Evolutionary conservation across 768 basidiomycete genomes (phyloP).

Genomic region (Lactarius sanguifluus): DNA sequence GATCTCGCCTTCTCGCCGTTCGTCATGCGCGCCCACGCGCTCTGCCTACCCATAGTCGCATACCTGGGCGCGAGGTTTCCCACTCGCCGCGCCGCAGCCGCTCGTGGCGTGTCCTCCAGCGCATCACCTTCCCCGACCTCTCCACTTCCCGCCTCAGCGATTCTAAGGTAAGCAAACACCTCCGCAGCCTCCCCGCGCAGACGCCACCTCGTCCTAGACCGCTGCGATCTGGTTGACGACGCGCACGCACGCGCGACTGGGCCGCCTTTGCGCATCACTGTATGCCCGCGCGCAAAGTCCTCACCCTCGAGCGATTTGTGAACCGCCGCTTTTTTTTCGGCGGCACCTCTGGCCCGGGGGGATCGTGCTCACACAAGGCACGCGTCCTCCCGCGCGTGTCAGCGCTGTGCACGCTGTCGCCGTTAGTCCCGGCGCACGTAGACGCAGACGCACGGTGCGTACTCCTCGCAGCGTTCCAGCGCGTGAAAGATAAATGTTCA

Average conservation of each 20-base stretch:
- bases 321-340: not conserved
- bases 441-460: too few species aligned
- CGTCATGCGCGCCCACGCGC: slow-evolving; percentile 45
- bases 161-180: slow-evolving; percentile 48
- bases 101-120: slow-evolving; percentile 37
- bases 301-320: not conserved
- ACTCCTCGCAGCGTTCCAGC: too few species aligned
- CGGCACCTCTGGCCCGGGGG: too few species aligned
- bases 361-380: not conserved
- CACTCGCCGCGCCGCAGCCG: too few species aligned
- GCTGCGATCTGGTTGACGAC: slow-evolving; percentile 54
- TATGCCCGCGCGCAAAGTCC: slow-evolving; percentile 45
- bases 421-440: too few species aligned
- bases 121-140: slow-evolving; percentile 69
- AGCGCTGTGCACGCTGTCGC: slow-evolving; percentile 31
- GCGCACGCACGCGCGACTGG: slow-evolving; percentile 53
- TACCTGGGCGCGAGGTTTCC: too few species aligned
- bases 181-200: slow-evolving; percentile 51
- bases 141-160: slow-evolving; percentile 64
- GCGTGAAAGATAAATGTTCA: slow-evolving; percentile 40
- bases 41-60: slow-evolving; percentile 40
- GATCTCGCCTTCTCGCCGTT: slow-evolving; percentile 47
- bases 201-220: slow-evolving; percentile 71
- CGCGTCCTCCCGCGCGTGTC: slow-evolving; percentile 54
- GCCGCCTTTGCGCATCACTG: slow-evolving; percentile 43